A percentile compares a stretch with the other conserved stretches of the same genome.
Conservation (phyloP, 306 rosid species). For the Quillaja saponaria region DNA sequence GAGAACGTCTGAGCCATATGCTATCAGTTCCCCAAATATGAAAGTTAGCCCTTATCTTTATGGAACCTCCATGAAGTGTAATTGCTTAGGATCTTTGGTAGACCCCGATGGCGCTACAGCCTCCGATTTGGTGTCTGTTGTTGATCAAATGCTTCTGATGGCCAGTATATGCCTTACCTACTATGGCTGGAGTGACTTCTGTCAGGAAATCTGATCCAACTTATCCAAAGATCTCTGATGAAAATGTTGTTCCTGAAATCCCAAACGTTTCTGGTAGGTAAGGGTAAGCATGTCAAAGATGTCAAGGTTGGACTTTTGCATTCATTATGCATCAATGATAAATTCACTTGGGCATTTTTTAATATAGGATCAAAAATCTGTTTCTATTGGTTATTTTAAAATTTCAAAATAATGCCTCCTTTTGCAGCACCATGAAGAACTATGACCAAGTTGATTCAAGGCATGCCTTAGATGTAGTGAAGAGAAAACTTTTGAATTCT, state of each 20-base stretch:
- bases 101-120: slow-evolving; percentile 53
- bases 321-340: slow-evolving; percentile 17
- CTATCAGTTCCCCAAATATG: slow-evolving; percentile 36
- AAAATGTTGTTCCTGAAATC: slow-evolving; percentile 40
- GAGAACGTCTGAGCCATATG: slow-evolving; percentile 41
- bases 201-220: slow-evolving; percentile 42
- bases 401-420: slow-evolving; percentile 19
- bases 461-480: slow-evolving; percentile 59
- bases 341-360: slow-evolving; percentile 11
- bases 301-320: slow-evolving; percentile 36
- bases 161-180: slow-evolving; percentile 85
- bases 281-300: slow-evolving; percentile 67
- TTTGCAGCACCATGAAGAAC: slow-evolving; percentile 55
- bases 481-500: slow-evolving; percentile 68
- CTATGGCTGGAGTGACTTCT: slow-evolving; percentile 82
- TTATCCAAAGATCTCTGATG: slow-evolving; percentile 47
- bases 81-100: slow-evolving; percentile 61
- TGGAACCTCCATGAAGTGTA: slow-evolving; percentile 41
- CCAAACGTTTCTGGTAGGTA: slow-evolving; percentile 91
- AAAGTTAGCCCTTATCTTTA: slow-evolving; percentile 37
- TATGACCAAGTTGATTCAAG: slow-evolving; percentile 49
- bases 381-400: slow-evolving; percentile 27
- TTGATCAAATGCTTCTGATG: slow-evolving; percentile 79
- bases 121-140: slow-evolving; percentile 64
- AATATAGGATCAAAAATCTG: slow-evolving; percentile 14